phyloP scores from a whole-genome alignment of 441 rosid species.

The Breynia disticha region DNA sequence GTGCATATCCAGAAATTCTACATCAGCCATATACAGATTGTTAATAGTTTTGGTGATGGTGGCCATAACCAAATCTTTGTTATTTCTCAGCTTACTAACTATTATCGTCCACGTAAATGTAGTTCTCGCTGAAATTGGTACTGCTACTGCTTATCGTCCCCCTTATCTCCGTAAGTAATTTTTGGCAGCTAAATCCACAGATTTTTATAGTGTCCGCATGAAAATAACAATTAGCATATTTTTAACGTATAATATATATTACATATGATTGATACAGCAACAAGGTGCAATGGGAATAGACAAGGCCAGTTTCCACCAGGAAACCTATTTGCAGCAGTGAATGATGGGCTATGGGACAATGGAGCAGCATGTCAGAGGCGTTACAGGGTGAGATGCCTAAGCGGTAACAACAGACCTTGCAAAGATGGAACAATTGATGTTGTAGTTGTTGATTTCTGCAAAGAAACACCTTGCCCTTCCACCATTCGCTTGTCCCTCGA shows the following conservation, averaged over 20 bases:
- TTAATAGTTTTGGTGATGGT: constrained; percentile 2
- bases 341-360: constrained; percentile 47
- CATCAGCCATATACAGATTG: too few species aligned
- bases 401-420: constrained; percentile 34
- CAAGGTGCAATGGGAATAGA: constrained; percentile 27
- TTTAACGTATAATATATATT: too few species aligned
- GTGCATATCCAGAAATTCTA: too few species aligned
- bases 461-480: constrained; percentile 28
- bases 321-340: constrained; percentile 28
- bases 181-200: too few species aligned
- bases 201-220: too few species aligned
- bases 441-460: constrained; percentile 36
- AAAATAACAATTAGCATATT: too few species aligned
- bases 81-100: constrained; percentile 1
- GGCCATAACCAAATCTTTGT: neutral
- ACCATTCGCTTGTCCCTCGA: constrained; percentile 30
- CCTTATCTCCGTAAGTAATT: constrained; percentile 38
- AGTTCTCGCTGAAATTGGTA: constrained; percentile 32
- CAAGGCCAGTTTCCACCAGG: constrained; percentile 40
- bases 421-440: constrained; percentile 26
- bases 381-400: constrained; percentile 31
- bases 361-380: constrained; percentile 43
- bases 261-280: constrained; percentile 29
- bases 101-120: constrained; percentile 4
- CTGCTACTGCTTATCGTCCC: constrained; percentile 34